Evolutionary conservation across 805 yeast species (phyloP).

Genomic region (Saccharomycopsis sp.): DNA sequence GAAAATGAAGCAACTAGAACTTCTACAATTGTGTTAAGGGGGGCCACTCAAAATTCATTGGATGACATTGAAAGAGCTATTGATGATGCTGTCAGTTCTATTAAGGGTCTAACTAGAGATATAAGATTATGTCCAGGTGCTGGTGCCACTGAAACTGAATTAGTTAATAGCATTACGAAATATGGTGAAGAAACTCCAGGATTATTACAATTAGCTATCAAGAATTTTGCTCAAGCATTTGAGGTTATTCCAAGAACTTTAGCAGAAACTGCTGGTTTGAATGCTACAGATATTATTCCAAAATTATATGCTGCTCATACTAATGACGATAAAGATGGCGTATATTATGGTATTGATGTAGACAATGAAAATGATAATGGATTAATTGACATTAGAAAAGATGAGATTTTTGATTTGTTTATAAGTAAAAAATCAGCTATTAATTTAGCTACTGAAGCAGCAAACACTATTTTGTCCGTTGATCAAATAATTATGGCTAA

Average conservation of each 20-base stretch:
- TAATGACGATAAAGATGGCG: constrained; percentile 30
- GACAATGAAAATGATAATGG: constrained; percentile 54
- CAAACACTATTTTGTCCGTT: constrained; percentile 80
- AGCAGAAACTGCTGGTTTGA: constrained; percentile 92
- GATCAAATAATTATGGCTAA: constrained; percentile 99
- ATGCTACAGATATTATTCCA: constrained; percentile 83
- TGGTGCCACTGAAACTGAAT: constrained; percentile 88
- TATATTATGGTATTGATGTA: constrained; percentile 60
- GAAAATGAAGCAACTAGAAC: constrained; percentile 62
- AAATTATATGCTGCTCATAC: constrained; percentile 85
- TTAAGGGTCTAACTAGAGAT: constrained; percentile 82
- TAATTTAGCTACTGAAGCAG: constrained; percentile 92
- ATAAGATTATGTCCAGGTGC: constrained; percentile 85
- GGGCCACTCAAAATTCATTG: constrained; percentile 89
- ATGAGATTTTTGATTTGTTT: constrained; percentile 72
- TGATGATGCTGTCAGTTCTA: constrained; percentile 91
- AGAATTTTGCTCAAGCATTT: constrained; percentile 88
- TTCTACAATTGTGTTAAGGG: constrained; percentile 88
- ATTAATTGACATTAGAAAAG: constrained; percentile 59
- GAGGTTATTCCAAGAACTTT: constrained; percentile 89
- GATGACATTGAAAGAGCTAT: constrained; percentile 97
- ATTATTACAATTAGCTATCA: constrained; percentile 84
- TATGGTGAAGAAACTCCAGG: constrained; percentile 96
- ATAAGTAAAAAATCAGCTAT: constrained; percentile 81
- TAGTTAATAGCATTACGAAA: constrained; percentile 69